A percentile compares a stretch with the other conserved stretches of the same genome.
Conservation (phyloP, 2,329 filamentous ascomycete species). For the Penicillium nordicum region DNA sequence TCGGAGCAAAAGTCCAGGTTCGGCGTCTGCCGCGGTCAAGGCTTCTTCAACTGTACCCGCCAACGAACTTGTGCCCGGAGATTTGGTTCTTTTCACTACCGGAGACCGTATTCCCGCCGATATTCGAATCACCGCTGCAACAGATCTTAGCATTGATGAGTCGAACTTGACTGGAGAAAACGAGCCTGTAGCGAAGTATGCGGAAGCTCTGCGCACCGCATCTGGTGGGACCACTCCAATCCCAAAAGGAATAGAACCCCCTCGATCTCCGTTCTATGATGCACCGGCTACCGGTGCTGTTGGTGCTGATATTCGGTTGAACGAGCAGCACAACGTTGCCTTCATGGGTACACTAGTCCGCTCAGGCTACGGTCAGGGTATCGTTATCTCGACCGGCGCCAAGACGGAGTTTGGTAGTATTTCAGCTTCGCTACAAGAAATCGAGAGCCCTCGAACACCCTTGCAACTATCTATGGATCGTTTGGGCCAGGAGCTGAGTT, state of each 20-base stretch:
- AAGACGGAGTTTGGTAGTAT: conserved; percentile 96
- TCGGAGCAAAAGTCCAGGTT: conserved; percentile 47
- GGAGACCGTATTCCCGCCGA: conserved; percentile 96
- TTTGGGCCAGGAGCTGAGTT: conserved; percentile 92
- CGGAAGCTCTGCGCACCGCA: conserved; percentile 54
- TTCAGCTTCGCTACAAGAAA: conserved; percentile 87
- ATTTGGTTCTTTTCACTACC: conserved; percentile 89
- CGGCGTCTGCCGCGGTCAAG: conserved; percentile 63
- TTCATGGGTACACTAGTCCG: conserved; percentile 98
- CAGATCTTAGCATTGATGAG: conserved; percentile 89
- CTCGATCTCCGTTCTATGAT: conserved; percentile 56
- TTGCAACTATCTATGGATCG: conserved; percentile 95
- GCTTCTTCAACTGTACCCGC: conserved; percentile 84
- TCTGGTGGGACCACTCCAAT: conserved; percentile 33
- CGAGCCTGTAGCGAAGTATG: conserved; percentile 77
- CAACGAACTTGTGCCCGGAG: conserved; percentile 81
- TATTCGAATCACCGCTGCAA: conserved; percentile 84
- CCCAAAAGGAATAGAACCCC: conserved; percentile 35
- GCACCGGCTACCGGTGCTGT: conserved; percentile 58
- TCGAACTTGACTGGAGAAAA: conserved; percentile 97
- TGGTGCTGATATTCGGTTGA: conserved; percentile 64
- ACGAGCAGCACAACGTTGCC: conserved; percentile 82
- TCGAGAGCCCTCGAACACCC: conserved; percentile 90
- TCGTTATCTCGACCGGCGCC: conserved; percentile 94
- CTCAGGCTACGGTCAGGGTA: conserved; percentile 89